Conservation (phyloP, 306 rosid species). For the Casuarina equisetifolia region DNA sequence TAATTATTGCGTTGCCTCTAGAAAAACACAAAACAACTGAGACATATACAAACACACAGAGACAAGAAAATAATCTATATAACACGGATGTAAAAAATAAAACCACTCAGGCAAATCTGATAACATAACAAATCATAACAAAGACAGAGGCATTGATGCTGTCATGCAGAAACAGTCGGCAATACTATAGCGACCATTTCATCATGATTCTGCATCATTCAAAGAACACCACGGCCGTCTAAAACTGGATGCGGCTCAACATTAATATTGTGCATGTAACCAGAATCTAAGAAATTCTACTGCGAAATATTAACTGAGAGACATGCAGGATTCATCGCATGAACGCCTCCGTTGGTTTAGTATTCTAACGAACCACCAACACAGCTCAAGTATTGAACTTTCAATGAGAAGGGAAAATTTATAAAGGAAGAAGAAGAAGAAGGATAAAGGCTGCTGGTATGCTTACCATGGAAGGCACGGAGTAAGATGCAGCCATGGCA, state of each 20-base stretch:
- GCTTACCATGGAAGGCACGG: constrained; percentile 81
- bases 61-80: too few relatives aligned
- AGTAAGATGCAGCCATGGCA: constrained; percentile 82
- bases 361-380: background rate
- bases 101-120: too few relatives aligned
- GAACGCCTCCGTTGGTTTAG: background rate
- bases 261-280: background rate
- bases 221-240: background rate
- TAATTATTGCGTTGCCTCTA: background rate
- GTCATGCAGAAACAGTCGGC: background rate
- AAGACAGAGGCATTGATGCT: background rate
- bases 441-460: background rate
- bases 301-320: background rate
- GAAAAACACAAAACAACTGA: background rate
- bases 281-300: background rate
- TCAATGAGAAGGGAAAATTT: background rate
- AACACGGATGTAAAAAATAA: too few relatives aligned
- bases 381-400: background rate
- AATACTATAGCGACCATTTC: background rate
- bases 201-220: background rate
- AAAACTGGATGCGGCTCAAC: background rate
- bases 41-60: background rate
- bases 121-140: too few relatives aligned
- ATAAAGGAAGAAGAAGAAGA: background rate
- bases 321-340: background rate